phyloP scores from a whole-genome alignment of 129 eudicot species.

The Pulicaria dysenterica region DNA sequence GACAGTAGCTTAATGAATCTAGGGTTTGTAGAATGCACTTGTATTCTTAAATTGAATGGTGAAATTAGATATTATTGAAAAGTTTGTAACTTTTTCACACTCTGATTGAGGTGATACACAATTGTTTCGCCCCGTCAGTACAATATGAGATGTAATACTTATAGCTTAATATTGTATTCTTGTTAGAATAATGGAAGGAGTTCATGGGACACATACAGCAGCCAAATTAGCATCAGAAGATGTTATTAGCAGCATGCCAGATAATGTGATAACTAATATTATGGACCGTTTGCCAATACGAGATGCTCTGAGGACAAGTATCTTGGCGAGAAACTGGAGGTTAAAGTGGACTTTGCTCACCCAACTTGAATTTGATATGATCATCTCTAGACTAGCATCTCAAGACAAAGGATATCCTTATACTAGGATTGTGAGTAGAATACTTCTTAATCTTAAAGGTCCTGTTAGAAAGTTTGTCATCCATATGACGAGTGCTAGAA shows the following conservation, averaged over 20 bases:
- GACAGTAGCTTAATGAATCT: too few relatives aligned
- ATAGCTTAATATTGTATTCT: neutral
- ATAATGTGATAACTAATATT: conserved; percentile 11
- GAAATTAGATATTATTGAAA: too few relatives aligned
- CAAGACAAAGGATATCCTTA: too few relatives aligned
- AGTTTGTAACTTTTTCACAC: too few relatives aligned
- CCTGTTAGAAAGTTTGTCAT: neutral
- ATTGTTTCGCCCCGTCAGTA: too few relatives aligned
- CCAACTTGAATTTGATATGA: conserved; percentile 9
- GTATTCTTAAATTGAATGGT: too few relatives aligned
- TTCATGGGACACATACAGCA: neutral
- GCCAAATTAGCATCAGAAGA: neutral
- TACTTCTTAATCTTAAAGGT: conserved; percentile 9
- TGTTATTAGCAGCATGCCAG: conserved; percentile 18
- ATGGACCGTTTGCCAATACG: conserved; percentile 14
- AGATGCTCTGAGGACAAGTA: conserved; percentile 11
- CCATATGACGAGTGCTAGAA: neutral
- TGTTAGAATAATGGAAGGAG: neutral
- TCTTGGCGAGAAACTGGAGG: conserved; percentile 23
- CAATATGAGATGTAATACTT: neutral
- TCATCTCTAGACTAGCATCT: neutral
- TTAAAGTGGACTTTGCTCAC: conserved; percentile 13
- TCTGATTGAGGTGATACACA: too few relatives aligned
- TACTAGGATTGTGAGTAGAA: neutral
- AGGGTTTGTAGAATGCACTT: too few relatives aligned